These are phyloP conservation scores for Carpinus viminea DNA, from an alignment of 306 rosid species.

Conservation along the genomic window DNA sequence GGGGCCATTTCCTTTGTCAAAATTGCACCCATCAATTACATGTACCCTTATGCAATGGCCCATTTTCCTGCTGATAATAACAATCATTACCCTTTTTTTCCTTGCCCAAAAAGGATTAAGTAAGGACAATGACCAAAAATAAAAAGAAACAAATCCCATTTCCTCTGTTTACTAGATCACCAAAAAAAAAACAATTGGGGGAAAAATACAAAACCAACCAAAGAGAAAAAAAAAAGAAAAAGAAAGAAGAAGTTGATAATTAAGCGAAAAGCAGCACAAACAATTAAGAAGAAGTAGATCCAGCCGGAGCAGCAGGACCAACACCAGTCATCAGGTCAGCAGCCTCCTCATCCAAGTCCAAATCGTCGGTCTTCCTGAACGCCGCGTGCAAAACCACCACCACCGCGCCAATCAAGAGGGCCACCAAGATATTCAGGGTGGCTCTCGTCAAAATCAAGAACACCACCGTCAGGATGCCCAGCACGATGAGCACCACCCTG, in stretches of 20 bases:
- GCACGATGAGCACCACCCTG: slow-evolving; percentile 50
- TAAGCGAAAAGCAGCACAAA: background rate
- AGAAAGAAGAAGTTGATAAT: background rate
- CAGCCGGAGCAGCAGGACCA: slow-evolving; percentile 19
- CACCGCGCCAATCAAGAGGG: slow-evolving; percentile 3
- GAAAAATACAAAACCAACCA: background rate
- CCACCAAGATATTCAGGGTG: slow-evolving; percentile 49
- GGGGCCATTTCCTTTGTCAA: background rate
- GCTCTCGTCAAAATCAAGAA: slow-evolving; percentile 67
- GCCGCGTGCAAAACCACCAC: background rate
- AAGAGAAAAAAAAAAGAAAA: no score
- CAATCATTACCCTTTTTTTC: no score
- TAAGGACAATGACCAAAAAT: background rate
- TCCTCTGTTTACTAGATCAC: slow-evolving; percentile 4
- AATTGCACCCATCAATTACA: background rate
- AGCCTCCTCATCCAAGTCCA: background rate
- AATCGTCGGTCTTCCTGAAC: background rate
- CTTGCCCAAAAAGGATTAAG: no score
- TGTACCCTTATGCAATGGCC: background rate
- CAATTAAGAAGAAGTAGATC: slow-evolving; percentile 19
- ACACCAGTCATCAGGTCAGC: slow-evolving; percentile 48
- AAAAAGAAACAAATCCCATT: slow-evolving; percentile 7
- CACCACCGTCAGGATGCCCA: slow-evolving; percentile 56
- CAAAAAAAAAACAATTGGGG: background rate
- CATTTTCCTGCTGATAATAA: no score